A percentile compares a stretch with the other conserved stretches of the same genome.
These are phyloP conservation scores for Podila horticola DNA, from an alignment of 192 early-diverging fungal species.

Conservation along the genomic window DNA sequence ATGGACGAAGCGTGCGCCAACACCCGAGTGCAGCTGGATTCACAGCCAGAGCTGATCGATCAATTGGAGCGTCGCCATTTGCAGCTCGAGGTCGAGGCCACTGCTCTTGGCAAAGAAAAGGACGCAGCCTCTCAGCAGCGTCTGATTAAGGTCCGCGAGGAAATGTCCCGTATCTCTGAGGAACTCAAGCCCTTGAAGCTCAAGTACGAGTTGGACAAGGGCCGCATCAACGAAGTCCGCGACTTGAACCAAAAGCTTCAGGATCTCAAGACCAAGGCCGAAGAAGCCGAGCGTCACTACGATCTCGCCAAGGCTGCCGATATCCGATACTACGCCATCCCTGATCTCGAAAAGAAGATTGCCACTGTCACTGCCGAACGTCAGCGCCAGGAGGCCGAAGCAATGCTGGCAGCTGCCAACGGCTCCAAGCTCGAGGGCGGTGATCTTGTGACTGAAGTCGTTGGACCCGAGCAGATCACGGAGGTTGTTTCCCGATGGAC, in stretches of 20 bases:
- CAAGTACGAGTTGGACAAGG: slow-evolving; percentile 87
- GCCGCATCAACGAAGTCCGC: slow-evolving; percentile 89
- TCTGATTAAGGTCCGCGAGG: slow-evolving; percentile 80
- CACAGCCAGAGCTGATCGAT: slow-evolving; percentile 97
- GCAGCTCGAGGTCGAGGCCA: slow-evolving; percentile 96
- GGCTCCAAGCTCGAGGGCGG: slow-evolving; percentile 31
- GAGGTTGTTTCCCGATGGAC: slow-evolving; percentile 97
- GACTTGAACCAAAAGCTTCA: slow-evolving; percentile 89
- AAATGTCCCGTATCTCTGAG: slow-evolving; percentile 85
- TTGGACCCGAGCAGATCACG: slow-evolving; percentile 91
- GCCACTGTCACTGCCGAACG: slow-evolving; percentile 74
- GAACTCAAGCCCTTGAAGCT: slow-evolving; percentile 90
- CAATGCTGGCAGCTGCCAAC: slow-evolving; percentile 56
- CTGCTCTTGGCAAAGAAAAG: slow-evolving; percentile 94
- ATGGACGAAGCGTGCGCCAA: slow-evolving; percentile 98
- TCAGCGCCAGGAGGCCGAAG: slow-evolving; percentile 68
- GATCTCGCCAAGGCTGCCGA: slow-evolving; percentile 92
- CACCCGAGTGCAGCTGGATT: slow-evolving; percentile 95
- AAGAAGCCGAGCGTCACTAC: slow-evolving; percentile 84
- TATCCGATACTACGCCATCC: slow-evolving; percentile 93
- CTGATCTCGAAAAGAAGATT: slow-evolving; percentile 85
- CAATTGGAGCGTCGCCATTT: slow-evolving; percentile 91
- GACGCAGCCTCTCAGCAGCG: slow-evolving; percentile 83
- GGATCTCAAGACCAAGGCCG: slow-evolving; percentile 84
- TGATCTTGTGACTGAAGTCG: slow-evolving; percentile 84